phyloP scores from a whole-genome alignment of 768 basidiomycete genomes.

The Solioccasus polychromus region DNA sequence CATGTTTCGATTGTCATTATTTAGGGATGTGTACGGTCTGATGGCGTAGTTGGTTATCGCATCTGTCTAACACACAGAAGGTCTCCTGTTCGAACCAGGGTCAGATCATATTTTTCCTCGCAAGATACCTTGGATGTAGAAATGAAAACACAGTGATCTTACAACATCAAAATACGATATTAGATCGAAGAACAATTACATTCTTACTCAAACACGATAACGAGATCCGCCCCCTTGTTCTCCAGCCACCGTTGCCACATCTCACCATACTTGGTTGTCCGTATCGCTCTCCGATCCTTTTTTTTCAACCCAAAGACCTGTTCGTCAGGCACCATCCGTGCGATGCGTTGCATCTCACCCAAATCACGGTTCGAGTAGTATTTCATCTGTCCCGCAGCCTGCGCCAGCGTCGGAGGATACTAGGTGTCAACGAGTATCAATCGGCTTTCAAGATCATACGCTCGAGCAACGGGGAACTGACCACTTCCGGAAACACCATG shows the following conservation, averaged over 20 bases:
- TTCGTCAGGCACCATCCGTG: slow-evolving; percentile 38
- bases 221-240: slow-evolving; percentile 33
- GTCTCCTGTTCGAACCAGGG: slow-evolving; percentile 67
- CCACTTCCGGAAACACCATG: slow-evolving; percentile 42
- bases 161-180: too few species aligned
- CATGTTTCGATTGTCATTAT: too few species aligned
- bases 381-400: slow-evolving; percentile 34
- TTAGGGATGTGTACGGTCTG: too few species aligned
- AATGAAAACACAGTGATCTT: too few species aligned
- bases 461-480: slow-evolving; percentile 22
- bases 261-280: slow-evolving; percentile 28
- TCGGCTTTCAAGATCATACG: too few species aligned
- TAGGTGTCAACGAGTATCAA: slow-evolving; percentile 15
- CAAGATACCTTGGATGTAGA: too few species aligned
- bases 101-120: slow-evolving; percentile 34
- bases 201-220: slow-evolving; percentile 34
- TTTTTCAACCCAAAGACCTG: slow-evolving; percentile 28
- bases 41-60: slow-evolving; percentile 63
- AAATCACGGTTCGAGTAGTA: slow-evolving; percentile 38
- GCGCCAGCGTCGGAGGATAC: slow-evolving; percentile 34
- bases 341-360: slow-evolving; percentile 40
- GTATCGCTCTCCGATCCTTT: slow-evolving; percentile 8
- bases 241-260: slow-evolving; percentile 42
- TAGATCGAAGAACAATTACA: too few species aligned
- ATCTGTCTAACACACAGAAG: slow-evolving; percentile 80